Base-by-base conservation (phyloP, 2,329 filamentous ascomycete genomes). In the Botrytis paeoniae region DNA sequence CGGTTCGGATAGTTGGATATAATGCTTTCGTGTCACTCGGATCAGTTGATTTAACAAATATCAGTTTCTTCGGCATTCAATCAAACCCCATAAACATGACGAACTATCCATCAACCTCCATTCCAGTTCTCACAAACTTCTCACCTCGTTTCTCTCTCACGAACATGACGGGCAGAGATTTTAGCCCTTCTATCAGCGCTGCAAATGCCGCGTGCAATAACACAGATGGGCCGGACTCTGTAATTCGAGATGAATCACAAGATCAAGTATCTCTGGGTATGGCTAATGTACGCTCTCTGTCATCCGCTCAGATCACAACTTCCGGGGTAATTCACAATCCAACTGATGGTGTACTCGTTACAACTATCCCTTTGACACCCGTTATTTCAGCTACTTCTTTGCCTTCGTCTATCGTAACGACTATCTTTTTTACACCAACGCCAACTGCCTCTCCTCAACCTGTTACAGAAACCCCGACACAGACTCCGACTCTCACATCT, bases 41-140 rank as follows among this genome's bases (percentile, higher is more conserved):
- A 2, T 39, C 7, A 22, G 29, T 69, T 43, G 35, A 62, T 41
- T 61, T 73, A 29, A 73, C 65, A 12, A 8, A n/a, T 51, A 35
- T 54, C 4, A 73, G 71, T 69, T 73, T 73, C 65, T 73, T 73
- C 29, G 71, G 71, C 8, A 63, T 73, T n/a, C 71, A 73, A 29
- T 69, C 64, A n/a, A 73, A 61, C 20, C 64, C 65, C 18, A 18
- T 51, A 4, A 54, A 70, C 25, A 43, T 10, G 10, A 61, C 64
- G 25, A 43, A 12, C 35, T 73, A 70, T 32, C 71, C 64, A n/a
- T 54, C 54, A 69, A 63, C 43, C 20, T 54, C 64, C 6, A 54
- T 70, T 37, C 71, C 71, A 20, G 64, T 70, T 35, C 41, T 73
- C 1, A 73, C 41, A 25, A 73, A 73, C 8, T 73, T 69, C 59